Percentiles rank a stretch among this genome's conserved stretches.
phyloP scores from a whole-genome alignment of 1,139 yeast species.

The Taphrina confusa region DNA sequence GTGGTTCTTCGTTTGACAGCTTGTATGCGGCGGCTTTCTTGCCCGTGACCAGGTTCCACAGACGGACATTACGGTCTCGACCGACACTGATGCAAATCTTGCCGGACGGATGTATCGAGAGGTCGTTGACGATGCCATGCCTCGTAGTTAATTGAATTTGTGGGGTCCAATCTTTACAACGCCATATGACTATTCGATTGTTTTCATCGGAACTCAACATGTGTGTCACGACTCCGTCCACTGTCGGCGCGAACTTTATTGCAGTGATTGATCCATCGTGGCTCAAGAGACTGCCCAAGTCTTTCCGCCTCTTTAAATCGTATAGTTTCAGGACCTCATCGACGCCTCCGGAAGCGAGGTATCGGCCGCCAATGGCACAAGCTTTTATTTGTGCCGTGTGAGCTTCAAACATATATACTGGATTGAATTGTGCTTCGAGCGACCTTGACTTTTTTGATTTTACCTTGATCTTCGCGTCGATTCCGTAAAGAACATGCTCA shows the following conservation, averaged over 20 bases:
- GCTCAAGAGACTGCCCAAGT: conserved; percentile 82
- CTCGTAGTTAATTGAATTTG: conserved; percentile 72
- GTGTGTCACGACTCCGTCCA: conserved; percentile 46
- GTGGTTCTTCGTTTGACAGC: conserved; percentile 19
- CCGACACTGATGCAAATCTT: conserved; percentile 88
- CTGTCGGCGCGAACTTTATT: conserved; percentile 61
- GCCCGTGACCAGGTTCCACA: conserved; percentile 98
- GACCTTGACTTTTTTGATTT: conserved; percentile 40
- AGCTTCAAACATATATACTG: conserved; percentile 93
- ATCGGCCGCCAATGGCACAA: conserved; percentile 78
- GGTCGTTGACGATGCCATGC: conserved; percentile 67
- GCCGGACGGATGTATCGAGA: conserved; percentile 91
- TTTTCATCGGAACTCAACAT: conserved; percentile 86
- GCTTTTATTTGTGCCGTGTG: conserved; percentile 85
- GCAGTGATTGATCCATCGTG: conserved; percentile 88
- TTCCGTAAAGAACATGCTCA: conserved; percentile 86
- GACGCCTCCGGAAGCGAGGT: conserved; percentile 89
- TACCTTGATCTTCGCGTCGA: conserved; percentile 62
- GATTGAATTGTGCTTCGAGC: conserved; percentile 70
- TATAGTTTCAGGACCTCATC: conserved; percentile 95
- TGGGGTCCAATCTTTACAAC: conserved; percentile 95
- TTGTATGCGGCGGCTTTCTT: conserved; percentile 86
- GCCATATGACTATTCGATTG: conserved; percentile 86
- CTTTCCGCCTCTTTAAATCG: conserved; percentile 90
- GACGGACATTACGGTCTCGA: conserved; percentile 73